Conservation (phyloP, 78 protist genomes). For the Dictyostelium intermedium region DNA sequence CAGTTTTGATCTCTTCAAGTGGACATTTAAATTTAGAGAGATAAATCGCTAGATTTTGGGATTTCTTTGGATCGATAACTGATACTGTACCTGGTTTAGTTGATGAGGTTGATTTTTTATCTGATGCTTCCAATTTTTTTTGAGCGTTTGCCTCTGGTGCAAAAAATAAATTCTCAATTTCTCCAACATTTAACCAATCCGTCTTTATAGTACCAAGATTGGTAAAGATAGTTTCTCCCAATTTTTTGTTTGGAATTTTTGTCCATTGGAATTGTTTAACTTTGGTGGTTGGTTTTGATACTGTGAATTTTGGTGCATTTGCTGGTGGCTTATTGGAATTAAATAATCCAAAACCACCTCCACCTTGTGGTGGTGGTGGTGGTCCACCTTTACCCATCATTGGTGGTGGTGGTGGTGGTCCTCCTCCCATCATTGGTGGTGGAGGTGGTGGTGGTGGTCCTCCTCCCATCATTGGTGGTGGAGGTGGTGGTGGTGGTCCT, state of each 20-base stretch:
- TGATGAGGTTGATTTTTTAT: background rate
- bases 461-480: slow-evolving; percentile 72
- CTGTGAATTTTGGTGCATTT: slow-evolving; percentile 34
- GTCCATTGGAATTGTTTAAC: slow-evolving; percentile 85
- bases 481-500: slow-evolving; percentile 69
- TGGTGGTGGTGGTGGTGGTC: slow-evolving; percentile 85
- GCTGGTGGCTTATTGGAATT: slow-evolving; percentile 13
- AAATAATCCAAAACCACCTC: background rate
- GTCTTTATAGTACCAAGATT: slow-evolving; percentile 42
- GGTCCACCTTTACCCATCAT: slow-evolving; percentile 52
- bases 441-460: slow-evolving; percentile 81
- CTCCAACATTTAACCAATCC: slow-evolving; percentile 49
- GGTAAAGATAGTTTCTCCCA: slow-evolving; percentile 55
- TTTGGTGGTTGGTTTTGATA: slow-evolving; percentile 64
- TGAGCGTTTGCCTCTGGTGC: slow-evolving; percentile 21
- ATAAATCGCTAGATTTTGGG: slow-evolving; percentile 79
- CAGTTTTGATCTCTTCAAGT: slow-evolving; percentile 55
- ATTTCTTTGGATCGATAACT: slow-evolving; percentile 64
- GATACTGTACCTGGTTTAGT: slow-evolving; percentile 76
- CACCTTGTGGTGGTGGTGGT: slow-evolving; percentile 78
- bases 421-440: slow-evolving; percentile 28
- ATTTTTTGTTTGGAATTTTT: slow-evolving; percentile 70
- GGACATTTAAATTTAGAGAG: slow-evolving; percentile 67
- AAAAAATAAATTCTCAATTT: slow-evolving; percentile 68
- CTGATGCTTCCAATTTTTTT: background rate